phyloP scores from a whole-genome alignment of 306 rosid genomes.

The Malus asiatica region DNA sequence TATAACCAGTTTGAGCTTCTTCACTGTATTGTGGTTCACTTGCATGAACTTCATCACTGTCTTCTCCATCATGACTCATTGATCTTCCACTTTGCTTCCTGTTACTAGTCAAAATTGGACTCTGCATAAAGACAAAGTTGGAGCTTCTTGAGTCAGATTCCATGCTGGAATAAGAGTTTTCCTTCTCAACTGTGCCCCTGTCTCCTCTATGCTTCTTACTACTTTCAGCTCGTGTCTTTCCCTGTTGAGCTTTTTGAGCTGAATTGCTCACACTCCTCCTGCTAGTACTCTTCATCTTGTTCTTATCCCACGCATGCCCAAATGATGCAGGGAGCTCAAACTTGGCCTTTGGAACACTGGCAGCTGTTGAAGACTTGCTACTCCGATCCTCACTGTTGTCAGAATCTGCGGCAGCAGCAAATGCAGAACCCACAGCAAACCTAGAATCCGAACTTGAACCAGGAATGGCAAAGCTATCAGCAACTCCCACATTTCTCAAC shows the following conservation, averaged over 20 bases:
- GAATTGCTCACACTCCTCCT: conserved; percentile 41
- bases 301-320: conserved; percentile 31
- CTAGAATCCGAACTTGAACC: conserved; percentile 63
- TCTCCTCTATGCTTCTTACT: conserved; percentile 68
- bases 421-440: conserved; percentile 52
- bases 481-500: conserved; percentile 40
- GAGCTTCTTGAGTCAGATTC: conserved; percentile 97
- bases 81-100: conserved; percentile 54
- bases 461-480: conserved; percentile 30
- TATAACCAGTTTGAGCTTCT: conserved; percentile 47
- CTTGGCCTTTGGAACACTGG: conserved; percentile 59
- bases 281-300: conserved; percentile 26
- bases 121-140: conserved; percentile 44
- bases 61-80: conserved; percentile 37
- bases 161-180: conserved; percentile 70
- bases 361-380: conserved; percentile 88
- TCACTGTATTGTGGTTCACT: conserved; percentile 40
- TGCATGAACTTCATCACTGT: conserved; percentile 49
- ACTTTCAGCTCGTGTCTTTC: conserved; percentile 47
- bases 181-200: conserved; percentile 49
- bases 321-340: conserved; percentile 22
- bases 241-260: conserved; percentile 41
- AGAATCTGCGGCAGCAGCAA: conserved; percentile 69
- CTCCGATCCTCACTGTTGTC: conserved; percentile 81
- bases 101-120: conserved; percentile 38